Conservation (phyloP, 495 filamentous ascomycete species). For the Penicillium coprophilum region DNA sequence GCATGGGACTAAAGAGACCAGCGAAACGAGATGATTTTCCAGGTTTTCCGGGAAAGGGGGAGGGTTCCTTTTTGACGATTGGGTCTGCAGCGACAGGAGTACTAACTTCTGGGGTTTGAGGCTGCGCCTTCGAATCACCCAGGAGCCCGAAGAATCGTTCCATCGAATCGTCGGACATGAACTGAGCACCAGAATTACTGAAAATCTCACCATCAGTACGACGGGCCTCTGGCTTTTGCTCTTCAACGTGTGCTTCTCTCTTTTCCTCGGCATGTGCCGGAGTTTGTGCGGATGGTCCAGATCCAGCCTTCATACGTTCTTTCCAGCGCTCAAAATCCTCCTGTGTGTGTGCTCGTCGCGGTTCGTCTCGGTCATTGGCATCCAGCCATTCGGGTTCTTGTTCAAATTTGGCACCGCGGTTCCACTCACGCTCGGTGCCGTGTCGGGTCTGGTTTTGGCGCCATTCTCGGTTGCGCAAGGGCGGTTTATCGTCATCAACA, state of each 20-base stretch:
- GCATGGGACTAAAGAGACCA: conserved; percentile 71
- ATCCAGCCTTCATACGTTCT: conserved; percentile 77
- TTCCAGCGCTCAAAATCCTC: conserved; percentile 97
- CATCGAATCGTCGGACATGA: conserved; percentile 60
- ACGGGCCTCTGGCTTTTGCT: conserved; percentile 34
- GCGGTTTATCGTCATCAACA: conserved; percentile 52
- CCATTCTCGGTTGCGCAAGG: conserved; percentile 64
- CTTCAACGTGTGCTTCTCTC: conserved; percentile 36
- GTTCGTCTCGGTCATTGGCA: conserved; percentile 67
- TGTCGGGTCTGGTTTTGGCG: conserved; percentile 60
- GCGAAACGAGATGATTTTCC: conserved; percentile 78
- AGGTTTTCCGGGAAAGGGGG: conserved; percentile 25
- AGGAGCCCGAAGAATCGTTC: conserved; percentile 83
- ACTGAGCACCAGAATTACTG: conserved; percentile 33
- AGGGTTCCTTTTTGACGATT: conserved; percentile 27
- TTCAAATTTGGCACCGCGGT: conserved; percentile 54
- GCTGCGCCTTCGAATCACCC: conserved; percentile 42
- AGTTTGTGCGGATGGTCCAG: conserved; percentile 24
- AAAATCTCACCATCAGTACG: conserved; percentile 42
- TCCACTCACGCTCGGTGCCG: conserved; percentile 64
- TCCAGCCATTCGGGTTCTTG: conserved; percentile 88
- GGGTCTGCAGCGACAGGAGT: conserved; percentile 31
- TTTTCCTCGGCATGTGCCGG: conserved; percentile 49
- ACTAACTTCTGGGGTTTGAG: conserved; percentile 26
- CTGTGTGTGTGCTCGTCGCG: conserved; percentile 68